Evolutionary conservation across 1,284 basidiomycete genomes (phyloP).

Genomic region (Trichosporon faecale): DNA sequence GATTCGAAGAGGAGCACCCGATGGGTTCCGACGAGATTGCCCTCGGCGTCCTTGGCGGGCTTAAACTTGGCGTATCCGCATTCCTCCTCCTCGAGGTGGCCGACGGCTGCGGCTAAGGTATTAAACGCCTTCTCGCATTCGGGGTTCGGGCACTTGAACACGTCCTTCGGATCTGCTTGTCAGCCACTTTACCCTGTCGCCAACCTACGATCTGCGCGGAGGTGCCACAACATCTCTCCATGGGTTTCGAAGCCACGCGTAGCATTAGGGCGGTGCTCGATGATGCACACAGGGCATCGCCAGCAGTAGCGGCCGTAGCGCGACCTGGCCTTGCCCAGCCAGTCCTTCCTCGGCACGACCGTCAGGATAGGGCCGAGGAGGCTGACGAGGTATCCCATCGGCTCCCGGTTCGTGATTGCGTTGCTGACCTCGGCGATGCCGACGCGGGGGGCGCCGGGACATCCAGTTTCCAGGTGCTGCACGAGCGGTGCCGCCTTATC

Average conservation of each 20-base stretch:
- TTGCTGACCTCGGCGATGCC: neutral
- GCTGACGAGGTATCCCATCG: neutral
- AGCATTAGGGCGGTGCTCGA: no score
- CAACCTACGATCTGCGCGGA: no score
- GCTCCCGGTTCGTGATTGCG: neutral
- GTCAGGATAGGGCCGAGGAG: neutral
- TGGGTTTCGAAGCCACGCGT: no score
- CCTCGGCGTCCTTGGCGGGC: neutral
- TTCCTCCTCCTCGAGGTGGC: slow-evolving; percentile 14
- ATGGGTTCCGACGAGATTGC: neutral
- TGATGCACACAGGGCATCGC: neutral
- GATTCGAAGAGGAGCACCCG: neutral
- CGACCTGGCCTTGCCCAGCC: neutral
- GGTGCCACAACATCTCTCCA: no score
- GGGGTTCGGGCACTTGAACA: neutral
- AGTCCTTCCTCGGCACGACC: neutral
- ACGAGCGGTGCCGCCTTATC: neutral
- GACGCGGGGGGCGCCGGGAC: neutral
- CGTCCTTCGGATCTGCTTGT: neutral
- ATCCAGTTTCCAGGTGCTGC: neutral
- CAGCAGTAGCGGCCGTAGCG: neutral
- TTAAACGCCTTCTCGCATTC: slow-evolving; percentile 8
- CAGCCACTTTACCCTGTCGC: slow-evolving; percentile 3
- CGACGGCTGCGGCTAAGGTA: neutral
- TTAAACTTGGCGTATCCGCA: slow-evolving; percentile 11